Evolutionary conservation across 2,329 filamentous ascomycete genomes (phyloP).

Genomic region (Cercospora brassicicola): DNA sequence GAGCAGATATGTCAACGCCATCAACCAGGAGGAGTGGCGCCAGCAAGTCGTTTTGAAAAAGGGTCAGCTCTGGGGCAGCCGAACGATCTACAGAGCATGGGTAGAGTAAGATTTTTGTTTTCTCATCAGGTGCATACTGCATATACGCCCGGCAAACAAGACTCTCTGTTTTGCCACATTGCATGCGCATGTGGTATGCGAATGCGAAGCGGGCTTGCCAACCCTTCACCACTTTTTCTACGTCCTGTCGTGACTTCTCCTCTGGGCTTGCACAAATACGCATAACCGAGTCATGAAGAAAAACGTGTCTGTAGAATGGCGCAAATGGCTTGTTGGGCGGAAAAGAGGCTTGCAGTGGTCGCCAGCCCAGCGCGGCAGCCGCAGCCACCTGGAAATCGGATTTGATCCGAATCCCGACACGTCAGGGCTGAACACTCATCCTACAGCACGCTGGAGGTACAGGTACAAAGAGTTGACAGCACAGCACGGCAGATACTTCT

Average conservation of each 20-base stretch:
- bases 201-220: background rate
- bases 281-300: background rate
- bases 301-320: background rate
- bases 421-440: background rate
- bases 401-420: background rate
- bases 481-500: background rate
- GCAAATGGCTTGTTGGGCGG: background rate
- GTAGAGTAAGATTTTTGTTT: conserved; percentile 49
- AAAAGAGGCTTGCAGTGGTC: conserved; percentile 2
- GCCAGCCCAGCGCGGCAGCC: background rate
- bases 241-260: background rate
- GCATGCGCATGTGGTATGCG: background rate
- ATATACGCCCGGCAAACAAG: background rate
- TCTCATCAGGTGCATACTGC: background rate
- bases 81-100: conserved; percentile 85
- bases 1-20: conserved; percentile 83
- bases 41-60: conserved; percentile 77
- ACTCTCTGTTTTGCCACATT: background rate
- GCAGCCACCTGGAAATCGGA: background rate
- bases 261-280: background rate
- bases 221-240: background rate
- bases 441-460: no score
- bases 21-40: conserved; percentile 79
- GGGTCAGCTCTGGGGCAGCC: conserved; percentile 77
- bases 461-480: background rate